phyloP scores from a whole-genome alignment of 257 asterid species.

The Verbena officinalis region DNA sequence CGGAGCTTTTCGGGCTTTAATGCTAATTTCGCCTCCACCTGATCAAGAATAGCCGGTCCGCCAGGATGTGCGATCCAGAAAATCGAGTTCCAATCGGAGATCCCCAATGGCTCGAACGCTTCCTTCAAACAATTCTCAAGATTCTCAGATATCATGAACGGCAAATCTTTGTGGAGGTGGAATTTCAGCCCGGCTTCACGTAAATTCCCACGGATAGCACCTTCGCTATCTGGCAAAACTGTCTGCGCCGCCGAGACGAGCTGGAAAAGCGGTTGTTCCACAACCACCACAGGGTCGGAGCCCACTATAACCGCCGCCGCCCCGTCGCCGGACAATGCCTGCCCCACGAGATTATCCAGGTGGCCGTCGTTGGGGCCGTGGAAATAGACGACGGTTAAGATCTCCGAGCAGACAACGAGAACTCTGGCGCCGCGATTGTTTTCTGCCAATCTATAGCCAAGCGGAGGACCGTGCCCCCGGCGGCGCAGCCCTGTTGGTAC shows the following conservation, averaged over 20 bases:
- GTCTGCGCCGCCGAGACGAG: constrained; percentile 63
- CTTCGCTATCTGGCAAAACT: constrained; percentile 55
- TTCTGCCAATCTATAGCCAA: constrained; percentile 82
- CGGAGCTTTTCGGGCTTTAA: constrained; percentile 54
- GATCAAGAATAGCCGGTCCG: constrained; percentile 69
- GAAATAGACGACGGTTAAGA: constrained; percentile 55
- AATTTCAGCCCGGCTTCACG: constrained; percentile 66
- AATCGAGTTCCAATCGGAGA: constrained; percentile 67
- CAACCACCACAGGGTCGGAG: constrained; percentile 44
- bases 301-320: constrained; percentile 63
- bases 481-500: constrained; percentile 85
- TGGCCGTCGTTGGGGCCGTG: constrained; percentile 65
- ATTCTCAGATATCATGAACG: constrained; percentile 54
- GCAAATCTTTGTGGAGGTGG: constrained; percentile 53
- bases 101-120: constrained; percentile 56
- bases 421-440: constrained; percentile 70
- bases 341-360: constrained; percentile 60
- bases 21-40: constrained; percentile 54
- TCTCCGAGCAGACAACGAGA: constrained; percentile 68
- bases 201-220: constrained; percentile 55
- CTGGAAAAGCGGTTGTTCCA: constrained; percentile 61
- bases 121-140: constrained; percentile 50
- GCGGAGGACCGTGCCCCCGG: constrained; percentile 74
- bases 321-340: constrained; percentile 64
- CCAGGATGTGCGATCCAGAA: constrained; percentile 85